Base-by-base conservation (phyloP, 106 monocot species). In the Dendrobium huoshanense region DNA sequence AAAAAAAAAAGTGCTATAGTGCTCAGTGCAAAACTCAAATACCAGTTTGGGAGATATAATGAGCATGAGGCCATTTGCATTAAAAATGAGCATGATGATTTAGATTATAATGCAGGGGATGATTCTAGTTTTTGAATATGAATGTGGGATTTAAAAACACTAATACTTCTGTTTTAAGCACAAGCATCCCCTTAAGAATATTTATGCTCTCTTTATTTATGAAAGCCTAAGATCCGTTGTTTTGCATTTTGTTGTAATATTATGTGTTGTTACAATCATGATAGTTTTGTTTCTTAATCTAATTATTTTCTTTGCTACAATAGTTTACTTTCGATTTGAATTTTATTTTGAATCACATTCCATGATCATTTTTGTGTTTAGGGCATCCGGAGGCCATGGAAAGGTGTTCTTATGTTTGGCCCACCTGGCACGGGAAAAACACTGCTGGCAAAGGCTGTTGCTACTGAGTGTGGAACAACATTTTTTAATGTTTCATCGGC, bases 331-430 rank as follows among this genome's bases (percentile, higher is more conserved):
- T 24, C 16, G 1, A 33, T 16, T 40, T 73, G 37, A 73, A 7
- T 45, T 74, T 74, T 74, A 70, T 61, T 61, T 74, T 74, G 40
- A 43, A 41, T 41, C 43, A 76, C 76, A 25, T 49, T 49, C 1
- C 49, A 11, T 76, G 76, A 11, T 49, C 1, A 5, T 48, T 76
- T 42, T 43, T 75, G 4, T 58, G 77, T 81, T 54, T 75, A 98
- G 98, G 98, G 98, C 5, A 95, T 98, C 78, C 94, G 98, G 40
- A 77, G 94, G 54, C 98, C 98, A 73, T 98, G 98, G 98, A 98
- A 98, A 86, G 98, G 98, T 40, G 94, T 98, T 87, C 94, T 98
- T 81, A 98, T 98, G 98, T 98, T 98, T 86, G 98, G 98, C 22
- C 98, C 98, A 47, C 98, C 98, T 49, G 98, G 98, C 65, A 98